phyloP scores from a whole-genome alignment of 306 rosid genomes.

The Parietaria judaica region DNA sequence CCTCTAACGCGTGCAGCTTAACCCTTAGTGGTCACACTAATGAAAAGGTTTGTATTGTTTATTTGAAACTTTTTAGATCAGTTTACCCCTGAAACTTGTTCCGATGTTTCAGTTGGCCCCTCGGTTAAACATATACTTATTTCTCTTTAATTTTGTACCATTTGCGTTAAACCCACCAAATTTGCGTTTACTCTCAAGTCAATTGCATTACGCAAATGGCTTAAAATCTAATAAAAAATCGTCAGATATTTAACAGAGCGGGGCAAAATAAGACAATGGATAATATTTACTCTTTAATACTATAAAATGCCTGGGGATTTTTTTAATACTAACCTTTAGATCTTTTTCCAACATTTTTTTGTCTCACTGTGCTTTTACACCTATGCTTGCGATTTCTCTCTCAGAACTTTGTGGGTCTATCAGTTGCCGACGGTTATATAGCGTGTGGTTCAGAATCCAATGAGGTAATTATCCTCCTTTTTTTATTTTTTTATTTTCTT shows the following conservation, averaged over 20 bases:
- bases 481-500: neutral
- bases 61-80: too few species aligned
- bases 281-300: too few species aligned
- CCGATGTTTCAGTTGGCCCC: conserved; percentile 12
- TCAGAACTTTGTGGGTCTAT: conserved; percentile 94
- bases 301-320: too few species aligned
- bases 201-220: too few species aligned
- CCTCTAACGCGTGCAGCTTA: conserved; percentile 65
- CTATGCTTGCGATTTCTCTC: conserved; percentile 18
- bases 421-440: conserved; percentile 76
- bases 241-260: too few species aligned
- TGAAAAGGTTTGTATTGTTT: conserved; percentile 54
- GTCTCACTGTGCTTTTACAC: conserved; percentile 7
- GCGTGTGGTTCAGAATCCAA: conserved; percentile 98
- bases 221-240: too few species aligned
- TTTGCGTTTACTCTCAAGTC: too few species aligned
- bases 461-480: conserved; percentile 44
- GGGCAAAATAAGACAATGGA: too few species aligned
- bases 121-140: neutral
- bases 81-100: too few species aligned
- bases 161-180: too few species aligned
- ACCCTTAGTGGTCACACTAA: conserved; percentile 80
- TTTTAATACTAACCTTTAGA: neutral
- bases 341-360: neutral
- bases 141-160: too few species aligned